Evolutionary conservation across 148 eudicot genomes (phyloP), one percentile per base, ranked within the genome.

Genomic region (Talinum fruticosum): DNA sequence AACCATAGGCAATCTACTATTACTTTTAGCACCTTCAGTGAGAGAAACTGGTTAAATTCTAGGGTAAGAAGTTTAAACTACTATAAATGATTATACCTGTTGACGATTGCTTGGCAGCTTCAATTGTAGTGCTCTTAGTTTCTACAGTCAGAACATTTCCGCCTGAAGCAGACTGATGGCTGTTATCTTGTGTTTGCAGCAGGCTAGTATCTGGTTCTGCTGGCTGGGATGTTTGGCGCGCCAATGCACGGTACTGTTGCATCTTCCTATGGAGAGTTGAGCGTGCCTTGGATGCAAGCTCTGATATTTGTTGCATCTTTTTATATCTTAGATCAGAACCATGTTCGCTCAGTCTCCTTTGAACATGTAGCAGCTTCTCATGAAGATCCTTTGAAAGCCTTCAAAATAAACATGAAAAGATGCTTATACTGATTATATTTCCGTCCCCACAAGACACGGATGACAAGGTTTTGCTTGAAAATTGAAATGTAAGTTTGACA

Each of bases 381-480:
- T 85, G 89, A 80, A 88, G 91, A 74, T 87, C 85, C 78, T 85
- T 86, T 49, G 96, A 85, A 68, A 90, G 85, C 89, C 98, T 95
- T 82, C 73, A 64, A 67, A 70, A 77, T 45, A 70, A 65, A 54
- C 37, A 76, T 64, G 71, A 68, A 83, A 67, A 53, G 16, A 51
- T 65, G 35, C 77, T 69, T 33, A 26, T 37, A 49, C 49, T 8
- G 12, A 2, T 34, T 37, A 24, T 30, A 13, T 66, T 23, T 35
- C 8, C 37, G 19, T 38, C 18, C 16, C 66, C 13, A 23, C 69
- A 6, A 1, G 5, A 75, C 24, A 29, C 23, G 3, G 7, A 37
- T 37, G 41, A 37, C 41, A 37, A 7, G 41, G 4, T 37, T 37
- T n/a, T n/a, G n/a, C n/a, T n/a, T n/a, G n/a, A n/a, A n/a, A n/a